Percentiles rank a stretch among this genome's conserved stretches.
phyloP scores from a whole-genome alignment of 1,284 basidiomycete species.

The Clitocybe nebularis region DNA sequence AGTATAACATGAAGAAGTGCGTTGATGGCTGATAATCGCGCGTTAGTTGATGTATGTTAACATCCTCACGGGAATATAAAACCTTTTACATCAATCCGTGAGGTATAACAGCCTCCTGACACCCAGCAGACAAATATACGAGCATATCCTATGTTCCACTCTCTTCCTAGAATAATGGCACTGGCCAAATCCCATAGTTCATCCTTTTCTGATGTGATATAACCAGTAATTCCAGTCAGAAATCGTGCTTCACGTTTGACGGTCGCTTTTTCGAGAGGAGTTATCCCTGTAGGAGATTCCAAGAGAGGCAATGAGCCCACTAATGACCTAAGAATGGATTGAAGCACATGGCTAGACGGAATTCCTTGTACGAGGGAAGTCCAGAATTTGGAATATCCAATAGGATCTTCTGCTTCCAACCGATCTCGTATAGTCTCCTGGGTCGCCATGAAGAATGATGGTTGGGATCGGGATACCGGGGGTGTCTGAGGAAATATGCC shows the following conservation, averaged over 20 bases:
- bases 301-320: constrained; percentile 41
- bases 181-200: constrained; percentile 52
- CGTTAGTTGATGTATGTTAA: neutral
- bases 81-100: constrained; percentile 36
- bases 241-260: constrained; percentile 52
- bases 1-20: constrained; percentile 45
- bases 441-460: constrained; percentile 58
- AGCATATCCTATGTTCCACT: constrained; percentile 56
- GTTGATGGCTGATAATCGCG: constrained; percentile 37
- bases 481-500: constrained; percentile 56
- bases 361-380: constrained; percentile 40
- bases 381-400: constrained; percentile 51
- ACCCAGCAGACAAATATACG: constrained; percentile 67
- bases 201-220: constrained; percentile 33
- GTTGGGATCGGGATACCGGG: constrained; percentile 48
- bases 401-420: constrained; percentile 23
- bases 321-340: constrained; percentile 56
- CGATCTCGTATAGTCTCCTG: constrained; percentile 46
- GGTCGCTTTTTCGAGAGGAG: constrained; percentile 31
- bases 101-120: constrained; percentile 32
- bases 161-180: constrained; percentile 47
- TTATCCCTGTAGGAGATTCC: constrained; percentile 27
- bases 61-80: too few species aligned
- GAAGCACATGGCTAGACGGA: constrained; percentile 49
- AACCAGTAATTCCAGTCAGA: constrained; percentile 47